Conservation (phyloP, 2,329 filamentous ascomycete species). For the Talaromyces rugulosus region DNA sequence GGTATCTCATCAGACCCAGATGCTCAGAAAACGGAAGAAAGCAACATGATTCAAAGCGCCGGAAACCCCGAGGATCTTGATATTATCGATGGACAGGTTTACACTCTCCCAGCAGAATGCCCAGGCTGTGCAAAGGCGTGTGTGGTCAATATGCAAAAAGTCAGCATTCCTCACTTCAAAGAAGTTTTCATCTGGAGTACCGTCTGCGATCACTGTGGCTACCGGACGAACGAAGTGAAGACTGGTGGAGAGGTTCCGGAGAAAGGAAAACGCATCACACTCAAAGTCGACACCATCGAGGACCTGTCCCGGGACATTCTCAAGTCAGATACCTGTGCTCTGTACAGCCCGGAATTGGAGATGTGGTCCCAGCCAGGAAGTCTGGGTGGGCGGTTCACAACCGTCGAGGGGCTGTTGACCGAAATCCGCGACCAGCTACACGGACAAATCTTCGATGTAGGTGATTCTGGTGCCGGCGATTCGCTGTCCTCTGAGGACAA, state of each 20-base stretch:
- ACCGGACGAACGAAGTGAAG: constrained; percentile 95
- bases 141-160: constrained; percentile 96
- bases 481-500: constrained; percentile 65
- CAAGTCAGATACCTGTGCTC: constrained; percentile 87
- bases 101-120: constrained; percentile 86
- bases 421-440: constrained; percentile 89
- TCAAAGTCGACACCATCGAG: constrained; percentile 63
- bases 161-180: constrained; percentile 96
- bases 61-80: constrained; percentile 65
- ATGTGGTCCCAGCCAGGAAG: constrained; percentile 90
- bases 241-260: constrained; percentile 89
- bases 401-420: constrained; percentile 86
- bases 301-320: constrained; percentile 91
- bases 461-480: constrained; percentile 67
- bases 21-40: constrained; percentile 28
- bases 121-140: constrained; percentile 84
- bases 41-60: constrained; percentile 33
- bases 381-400: constrained; percentile 92
- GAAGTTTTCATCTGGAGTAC: constrained; percentile 96
- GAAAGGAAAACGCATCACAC: constrained; percentile 75
- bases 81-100: constrained; percentile 90
- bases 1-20: constrained; percentile 58
- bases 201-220: constrained; percentile 85
- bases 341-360: constrained; percentile 81
- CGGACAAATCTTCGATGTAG: constrained; percentile 77